Evolutionary conservation across 2,329 filamentous ascomycete species (phyloP).

Genomic region (Penicillium vulpinum): DNA sequence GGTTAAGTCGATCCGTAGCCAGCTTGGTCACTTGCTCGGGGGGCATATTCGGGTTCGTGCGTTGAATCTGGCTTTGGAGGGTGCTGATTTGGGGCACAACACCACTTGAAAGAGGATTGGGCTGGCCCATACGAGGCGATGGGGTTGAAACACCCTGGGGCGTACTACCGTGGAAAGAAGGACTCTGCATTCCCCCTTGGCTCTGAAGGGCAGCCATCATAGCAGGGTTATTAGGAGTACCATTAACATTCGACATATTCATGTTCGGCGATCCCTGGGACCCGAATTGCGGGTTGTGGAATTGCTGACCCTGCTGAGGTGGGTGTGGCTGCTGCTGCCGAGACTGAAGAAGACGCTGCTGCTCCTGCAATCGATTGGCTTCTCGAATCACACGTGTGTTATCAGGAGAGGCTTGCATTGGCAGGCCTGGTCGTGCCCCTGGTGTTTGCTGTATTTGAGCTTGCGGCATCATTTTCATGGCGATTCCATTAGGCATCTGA

Average conservation of each 20-base stretch:
- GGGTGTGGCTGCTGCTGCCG: slow-evolving; percentile 43
- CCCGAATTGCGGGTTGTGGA: slow-evolving; percentile 43
- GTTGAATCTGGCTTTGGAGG: slow-evolving; percentile 54
- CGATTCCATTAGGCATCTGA: slow-evolving; percentile 56
- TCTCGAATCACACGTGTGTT: slow-evolving; percentile 51
- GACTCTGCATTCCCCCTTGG: slow-evolving; percentile 45
- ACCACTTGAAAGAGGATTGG: slow-evolving; percentile 54
- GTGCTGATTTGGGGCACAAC: slow-evolving; percentile 57
- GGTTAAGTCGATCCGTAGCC: slow-evolving; percentile 53
- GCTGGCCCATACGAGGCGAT: slow-evolving; percentile 51
- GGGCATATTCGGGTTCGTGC: slow-evolving; percentile 52
- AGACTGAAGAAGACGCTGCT: slow-evolving; percentile 63
- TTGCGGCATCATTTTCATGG: slow-evolving; percentile 57
- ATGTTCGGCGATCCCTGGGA: slow-evolving; percentile 47
- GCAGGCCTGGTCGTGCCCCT: slow-evolving; percentile 39
- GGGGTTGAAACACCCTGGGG: slow-evolving; percentile 45
- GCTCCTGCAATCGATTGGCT: slow-evolving; percentile 49
- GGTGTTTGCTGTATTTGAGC: slow-evolving; percentile 58
- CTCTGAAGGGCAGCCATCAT: slow-evolving; percentile 49
- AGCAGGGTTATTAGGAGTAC: slow-evolving; percentile 43
- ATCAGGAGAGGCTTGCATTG: slow-evolving; percentile 58
- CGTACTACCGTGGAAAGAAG: slow-evolving; percentile 43
- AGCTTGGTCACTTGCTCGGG: slow-evolving; percentile 56
- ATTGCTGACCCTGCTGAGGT: slow-evolving; percentile 36
- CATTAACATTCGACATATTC: slow-evolving; percentile 44